Percentiles rank a stretch among this genome's conserved stretches.
Evolutionary conservation across 129 eudicot genomes (phyloP).

Genomic region (Scalesia atractyloides): DNA sequence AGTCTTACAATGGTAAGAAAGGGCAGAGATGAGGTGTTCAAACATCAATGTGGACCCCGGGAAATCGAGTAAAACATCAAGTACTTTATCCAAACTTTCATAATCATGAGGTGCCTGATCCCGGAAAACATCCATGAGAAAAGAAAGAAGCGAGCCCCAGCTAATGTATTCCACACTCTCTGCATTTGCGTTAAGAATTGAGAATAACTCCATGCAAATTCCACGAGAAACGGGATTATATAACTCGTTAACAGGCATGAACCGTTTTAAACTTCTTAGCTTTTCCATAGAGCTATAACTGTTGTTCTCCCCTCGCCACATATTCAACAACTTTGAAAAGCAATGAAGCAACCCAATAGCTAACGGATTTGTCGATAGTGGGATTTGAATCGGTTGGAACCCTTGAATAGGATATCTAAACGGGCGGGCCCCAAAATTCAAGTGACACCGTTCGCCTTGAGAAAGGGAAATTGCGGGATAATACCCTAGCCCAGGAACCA

Average conservation of each 20-base stretch:
- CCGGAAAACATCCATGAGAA: constrained; percentile 69
- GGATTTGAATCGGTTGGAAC: constrained; percentile 78
- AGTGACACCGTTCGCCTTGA: constrained; percentile 90
- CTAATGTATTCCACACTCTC: constrained; percentile 70
- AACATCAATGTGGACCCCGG: constrained; percentile 61
- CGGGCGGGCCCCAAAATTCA: constrained; percentile 88
- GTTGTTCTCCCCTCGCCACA: constrained; percentile 62
- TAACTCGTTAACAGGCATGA: constrained; percentile 69
- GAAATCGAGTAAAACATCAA: constrained; percentile 70
- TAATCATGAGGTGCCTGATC: constrained; percentile 86
- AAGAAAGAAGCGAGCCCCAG: constrained; percentile 80
- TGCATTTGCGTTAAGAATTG: constrained; percentile 47
- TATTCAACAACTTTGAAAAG: constrained; percentile 66
- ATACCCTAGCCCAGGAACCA: constrained; percentile 91
- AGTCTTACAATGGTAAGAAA: constrained; percentile 78
- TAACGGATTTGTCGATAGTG: constrained; percentile 53
- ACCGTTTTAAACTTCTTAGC: constrained; percentile 74
- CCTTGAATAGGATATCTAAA: constrained; percentile 75
- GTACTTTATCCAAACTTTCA: constrained; percentile 73
- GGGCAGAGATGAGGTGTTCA: constrained; percentile 62
- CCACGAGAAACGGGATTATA: constrained; percentile 76
- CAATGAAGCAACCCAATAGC: constrained; percentile 63
- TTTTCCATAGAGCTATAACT: constrained; percentile 61
- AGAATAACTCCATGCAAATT: constrained; percentile 70
- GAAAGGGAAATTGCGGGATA: constrained; percentile 95